These are phyloP conservation scores for Multifurca ochricompacta DNA, from an alignment of 768 basidiomycete genomes.

Conservation along the genomic window DNA sequence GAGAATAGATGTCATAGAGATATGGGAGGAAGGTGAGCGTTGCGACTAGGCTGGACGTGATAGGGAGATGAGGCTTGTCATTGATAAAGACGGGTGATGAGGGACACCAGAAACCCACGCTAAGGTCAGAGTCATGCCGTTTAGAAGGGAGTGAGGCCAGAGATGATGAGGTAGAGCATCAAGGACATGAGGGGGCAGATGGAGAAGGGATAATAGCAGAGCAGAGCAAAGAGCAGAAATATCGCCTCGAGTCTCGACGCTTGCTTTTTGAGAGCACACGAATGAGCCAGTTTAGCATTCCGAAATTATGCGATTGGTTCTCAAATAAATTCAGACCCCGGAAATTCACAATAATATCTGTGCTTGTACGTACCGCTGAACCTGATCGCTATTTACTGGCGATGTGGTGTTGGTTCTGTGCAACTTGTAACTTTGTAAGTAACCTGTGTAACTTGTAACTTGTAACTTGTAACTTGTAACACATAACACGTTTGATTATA, in stretches of 20 bases:
- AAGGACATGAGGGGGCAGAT: neutral
- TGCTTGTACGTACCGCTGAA: constrained; percentile 12
- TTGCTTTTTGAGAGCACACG: neutral
- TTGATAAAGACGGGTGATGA: neutral
- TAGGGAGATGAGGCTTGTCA: neutral
- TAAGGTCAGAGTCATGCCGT: too few species aligned
- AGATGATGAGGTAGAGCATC: too few species aligned
- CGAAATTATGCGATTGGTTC: constrained; percentile 21
- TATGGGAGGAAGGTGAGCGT: too few species aligned
- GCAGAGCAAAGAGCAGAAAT: neutral
- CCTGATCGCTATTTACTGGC: too few species aligned
- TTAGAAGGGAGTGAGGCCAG: too few species aligned
- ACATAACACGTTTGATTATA: too few species aligned
- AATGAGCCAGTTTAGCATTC: constrained; percentile 19
- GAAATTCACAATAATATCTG: neutral
- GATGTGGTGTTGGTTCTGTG: too few species aligned
- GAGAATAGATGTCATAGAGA: neutral
- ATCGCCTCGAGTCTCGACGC: neutral
- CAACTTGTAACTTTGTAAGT: too few species aligned
- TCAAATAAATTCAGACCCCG: neutral
- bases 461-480: too few species aligned
- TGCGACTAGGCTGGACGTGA: too few species aligned
- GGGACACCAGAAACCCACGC: neutral
- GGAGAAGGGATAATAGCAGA: neutral
- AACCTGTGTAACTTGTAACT: too few species aligned